Base-by-base conservation (phyloP, 1,284 basidiomycete species). In the Cutaneotrichosporon sp. region DNA sequence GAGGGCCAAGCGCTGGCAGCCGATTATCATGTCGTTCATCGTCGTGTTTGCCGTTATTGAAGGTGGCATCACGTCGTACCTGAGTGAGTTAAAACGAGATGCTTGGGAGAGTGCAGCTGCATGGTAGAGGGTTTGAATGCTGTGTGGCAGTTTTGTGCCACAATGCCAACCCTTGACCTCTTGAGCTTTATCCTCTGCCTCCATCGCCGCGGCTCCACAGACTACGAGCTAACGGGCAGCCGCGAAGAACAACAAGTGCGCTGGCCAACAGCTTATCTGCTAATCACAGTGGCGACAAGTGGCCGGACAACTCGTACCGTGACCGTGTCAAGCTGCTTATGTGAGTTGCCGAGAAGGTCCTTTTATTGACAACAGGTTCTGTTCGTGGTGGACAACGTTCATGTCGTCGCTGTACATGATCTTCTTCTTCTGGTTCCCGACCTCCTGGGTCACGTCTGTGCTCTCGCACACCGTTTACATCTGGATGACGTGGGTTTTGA, bases 361-460 rank as follows among this genome's bases (percentile, higher is more conserved):
- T 7, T 5, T 30, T 30, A 30, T 10, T 30, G 26, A 30, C 26
- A 30, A 30, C 26, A 30, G 26, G 26, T 77, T 77, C 65, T 59
- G 61, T 37, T 72, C 70, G 7, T 76, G 74, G 74, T 77, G 75
- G 75, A 76, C 75, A 12, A 59, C 76, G 43, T 44, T 73, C 47
- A 72, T 75, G 59, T 55, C 66, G 45, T 56, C 62, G 38, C 57
- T 59, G 36, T 76, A 74, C 67, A 59, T 74, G 38, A 68, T 62
- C 47, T 53, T 68, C 58, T 74, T 71, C 69, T 63, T 74, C 48
- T 42, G 59, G 45, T 62, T 63, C 23, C 52, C 65, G 14, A 56
- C 56, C 14, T 62, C 57, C 64, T 52, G 67, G 62, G 21, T 56
- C 14, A 37, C 47, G 4, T 42, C 36, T 41, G 69, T 76, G 30